These are phyloP conservation scores for Geosiphon pyriformis DNA, from an alignment of 192 early-diverging fungal genomes.

Conservation along the genomic window DNA sequence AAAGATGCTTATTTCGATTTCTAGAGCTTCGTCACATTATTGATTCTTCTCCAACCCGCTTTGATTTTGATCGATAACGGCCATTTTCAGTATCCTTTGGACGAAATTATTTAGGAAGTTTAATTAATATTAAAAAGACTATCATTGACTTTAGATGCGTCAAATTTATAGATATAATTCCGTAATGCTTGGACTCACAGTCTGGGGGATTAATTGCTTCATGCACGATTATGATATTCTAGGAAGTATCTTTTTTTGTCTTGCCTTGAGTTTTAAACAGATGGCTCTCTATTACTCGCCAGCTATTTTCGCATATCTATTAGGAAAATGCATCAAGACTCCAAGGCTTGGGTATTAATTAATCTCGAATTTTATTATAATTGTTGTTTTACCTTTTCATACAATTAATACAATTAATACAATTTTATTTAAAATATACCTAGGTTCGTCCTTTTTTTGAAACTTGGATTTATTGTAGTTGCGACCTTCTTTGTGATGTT, in stretches of 20 bases:
- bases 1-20: not conserved
- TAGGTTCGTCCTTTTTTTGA: constrained; percentile 54
- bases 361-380: no score
- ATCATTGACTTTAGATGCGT: not conserved
- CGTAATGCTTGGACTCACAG: constrained; percentile 89
- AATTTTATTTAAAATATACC: constrained; percentile 7
- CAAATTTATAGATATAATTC: constrained; percentile 70
- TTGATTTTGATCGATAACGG: constrained; percentile 94
- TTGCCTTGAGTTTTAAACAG: constrained; percentile 88
- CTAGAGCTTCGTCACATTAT: constrained; percentile 27
- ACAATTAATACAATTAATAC: not conserved
- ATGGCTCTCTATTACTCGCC: constrained; percentile 95
- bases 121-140: not conserved
- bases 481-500: constrained; percentile 63
- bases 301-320: constrained; percentile 83
- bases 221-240: constrained; percentile 53
- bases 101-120: not conserved
- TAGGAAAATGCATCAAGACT: constrained; percentile 64
- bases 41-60: constrained; percentile 77
- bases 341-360: constrained; percentile 31
- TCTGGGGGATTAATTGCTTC: constrained; percentile 72
- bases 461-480: constrained; percentile 70
- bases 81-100: constrained; percentile 75
- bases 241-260: constrained; percentile 77
- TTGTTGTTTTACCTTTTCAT: not conserved